Percentiles rank a stretch among this genome's conserved stretches.
Conservation (phyloP, 148 eudicot species). For the Rheum nobile region DNA sequence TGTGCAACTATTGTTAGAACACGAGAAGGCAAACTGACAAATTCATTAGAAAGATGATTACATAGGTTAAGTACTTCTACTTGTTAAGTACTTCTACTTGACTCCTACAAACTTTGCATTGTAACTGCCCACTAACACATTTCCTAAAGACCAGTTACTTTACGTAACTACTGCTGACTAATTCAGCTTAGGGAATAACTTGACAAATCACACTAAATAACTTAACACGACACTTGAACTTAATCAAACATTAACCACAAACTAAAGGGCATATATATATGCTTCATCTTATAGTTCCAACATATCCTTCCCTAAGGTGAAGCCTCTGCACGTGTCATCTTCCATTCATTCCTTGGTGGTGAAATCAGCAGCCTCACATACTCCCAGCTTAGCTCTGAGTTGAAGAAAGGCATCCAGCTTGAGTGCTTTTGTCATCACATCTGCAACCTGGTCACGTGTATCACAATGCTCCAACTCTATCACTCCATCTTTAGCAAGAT, state of each 20-base stretch:
- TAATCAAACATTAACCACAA: neutral
- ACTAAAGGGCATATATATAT: neutral
- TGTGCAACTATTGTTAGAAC: too few relatives aligned
- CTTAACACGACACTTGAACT: neutral
- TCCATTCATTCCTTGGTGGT: neutral
- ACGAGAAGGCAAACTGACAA: too few relatives aligned
- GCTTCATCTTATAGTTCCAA: neutral
- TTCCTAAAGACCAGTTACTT: too few relatives aligned
- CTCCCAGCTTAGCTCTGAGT: neutral
- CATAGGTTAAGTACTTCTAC: neutral
- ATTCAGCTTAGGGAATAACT: too few relatives aligned
- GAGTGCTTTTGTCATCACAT: neutral
- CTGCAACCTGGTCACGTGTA: neutral
- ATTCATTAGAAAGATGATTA: neutral
- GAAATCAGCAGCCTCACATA: neutral
- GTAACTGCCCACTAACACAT: neutral
- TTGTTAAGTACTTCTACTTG: too few relatives aligned
- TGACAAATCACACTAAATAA: too few relatives aligned
- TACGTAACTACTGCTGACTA: too few relatives aligned
- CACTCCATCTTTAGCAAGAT: neutral
- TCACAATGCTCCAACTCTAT: neutral
- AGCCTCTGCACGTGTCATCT: neutral
- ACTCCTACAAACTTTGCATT: neutral
- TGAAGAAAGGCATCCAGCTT: neutral
- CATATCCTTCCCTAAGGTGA: neutral